These are phyloP conservation scores for Globisporangium acanthophoron DNA, from an alignment of 352 stramenopile genomes.

Conservation along the genomic window DNA sequence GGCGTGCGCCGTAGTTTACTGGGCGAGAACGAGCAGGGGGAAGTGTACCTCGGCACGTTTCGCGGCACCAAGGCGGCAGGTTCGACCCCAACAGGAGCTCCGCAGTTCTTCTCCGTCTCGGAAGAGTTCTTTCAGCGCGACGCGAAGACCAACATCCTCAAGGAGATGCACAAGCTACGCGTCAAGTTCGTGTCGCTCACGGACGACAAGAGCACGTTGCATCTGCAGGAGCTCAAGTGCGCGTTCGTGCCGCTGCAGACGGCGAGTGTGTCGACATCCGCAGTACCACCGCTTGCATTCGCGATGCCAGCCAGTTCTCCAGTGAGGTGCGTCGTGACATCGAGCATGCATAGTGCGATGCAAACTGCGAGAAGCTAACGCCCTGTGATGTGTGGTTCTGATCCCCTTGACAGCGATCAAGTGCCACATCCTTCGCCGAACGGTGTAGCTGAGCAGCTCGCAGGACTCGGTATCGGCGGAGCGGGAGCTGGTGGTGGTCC, in stretches of 20 bases:
- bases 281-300: background rate
- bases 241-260: slow-evolving; percentile 27
- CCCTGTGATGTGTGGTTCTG: too few relatives aligned
- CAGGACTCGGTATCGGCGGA: slow-evolving; percentile 1
- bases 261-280: slow-evolving; percentile 11
- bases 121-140: slow-evolving; percentile 42
- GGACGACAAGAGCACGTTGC: slow-evolving; percentile 41
- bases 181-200: slow-evolving; percentile 75
- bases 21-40: slow-evolving; percentile 48
- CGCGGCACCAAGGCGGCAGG: slow-evolving; percentile 21
- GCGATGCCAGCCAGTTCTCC: background rate
- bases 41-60: slow-evolving; percentile 74
- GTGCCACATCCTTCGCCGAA: background rate
- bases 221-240: slow-evolving; percentile 37
- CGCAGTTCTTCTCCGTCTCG: slow-evolving; percentile 36
- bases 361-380: too few relatives aligned
- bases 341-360: too few relatives aligned
- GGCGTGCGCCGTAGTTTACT: slow-evolving; percentile 47
- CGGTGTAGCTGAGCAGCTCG: slow-evolving; percentile 5
- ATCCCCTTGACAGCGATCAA: too few relatives aligned
- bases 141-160: slow-evolving; percentile 47
- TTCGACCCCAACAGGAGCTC: background rate
- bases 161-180: slow-evolving; percentile 35
- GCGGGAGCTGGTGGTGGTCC: slow-evolving; percentile 2
- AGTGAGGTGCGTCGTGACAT: background rate